Percentiles rank a stretch among this genome's conserved stretches.
These are phyloP conservation scores for Carex scoparia DNA, from an alignment of 176 grass and related monocot species.

Conservation along the genomic window DNA sequence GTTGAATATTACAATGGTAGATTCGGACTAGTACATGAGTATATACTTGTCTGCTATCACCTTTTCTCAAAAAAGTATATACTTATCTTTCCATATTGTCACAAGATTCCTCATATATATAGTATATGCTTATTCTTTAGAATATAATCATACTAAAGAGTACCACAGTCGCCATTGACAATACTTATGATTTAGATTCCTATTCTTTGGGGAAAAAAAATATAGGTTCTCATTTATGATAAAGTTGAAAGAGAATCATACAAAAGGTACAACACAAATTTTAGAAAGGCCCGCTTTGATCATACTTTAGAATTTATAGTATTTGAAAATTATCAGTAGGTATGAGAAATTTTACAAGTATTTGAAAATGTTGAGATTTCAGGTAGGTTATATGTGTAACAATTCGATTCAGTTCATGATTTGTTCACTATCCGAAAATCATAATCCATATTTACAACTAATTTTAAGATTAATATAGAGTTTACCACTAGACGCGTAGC, in stretches of 20 bases:
- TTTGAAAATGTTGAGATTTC: too few relatives aligned
- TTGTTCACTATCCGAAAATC: too few relatives aligned
- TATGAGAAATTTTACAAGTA: not conserved
- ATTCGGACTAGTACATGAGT: not conserved
- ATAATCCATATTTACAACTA: too few relatives aligned
- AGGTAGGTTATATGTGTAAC: too few relatives aligned
- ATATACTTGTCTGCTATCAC: not conserved
- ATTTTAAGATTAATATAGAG: too few relatives aligned
- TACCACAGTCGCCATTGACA: not conserved
- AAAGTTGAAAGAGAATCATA: slow-evolving; percentile 8
- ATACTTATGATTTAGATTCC: not conserved
- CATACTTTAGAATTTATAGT: not conserved
- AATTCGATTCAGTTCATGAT: too few relatives aligned
- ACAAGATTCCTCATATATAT: not conserved
- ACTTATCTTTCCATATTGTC: slow-evolving; percentile 1
- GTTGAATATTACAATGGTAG: not conserved
- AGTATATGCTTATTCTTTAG: slow-evolving; percentile 21
- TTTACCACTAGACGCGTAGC: too few relatives aligned
- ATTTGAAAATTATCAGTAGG: not conserved
- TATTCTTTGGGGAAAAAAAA: not conserved
- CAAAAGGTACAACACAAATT: not conserved
- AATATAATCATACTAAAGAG: slow-evolving; percentile 13
- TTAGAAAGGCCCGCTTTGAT: not conserved
- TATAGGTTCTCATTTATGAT: slow-evolving; percentile 6
- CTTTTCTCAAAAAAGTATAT: not conserved